Percentiles rank a stretch among this genome's conserved stretches.
Conservation (phyloP, 2,329 filamentous ascomycete genomes). For the Colletotrichum sp. region DNA sequence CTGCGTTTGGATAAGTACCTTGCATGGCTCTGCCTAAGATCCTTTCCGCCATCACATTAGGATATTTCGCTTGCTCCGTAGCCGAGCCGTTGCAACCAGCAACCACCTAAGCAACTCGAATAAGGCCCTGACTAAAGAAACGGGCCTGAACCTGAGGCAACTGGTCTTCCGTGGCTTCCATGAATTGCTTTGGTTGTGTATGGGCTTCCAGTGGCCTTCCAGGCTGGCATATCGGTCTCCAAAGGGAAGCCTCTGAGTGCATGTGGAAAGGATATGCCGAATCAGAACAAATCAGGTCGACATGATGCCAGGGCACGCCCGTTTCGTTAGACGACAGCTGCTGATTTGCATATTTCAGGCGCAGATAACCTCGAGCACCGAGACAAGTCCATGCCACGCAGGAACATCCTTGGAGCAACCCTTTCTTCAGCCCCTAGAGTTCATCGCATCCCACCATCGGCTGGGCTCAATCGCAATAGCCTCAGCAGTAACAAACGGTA, state of each 20-base stretch:
- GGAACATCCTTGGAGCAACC: slow-evolving; percentile 14
- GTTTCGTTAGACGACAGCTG: not conserved
- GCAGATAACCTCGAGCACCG: not conserved
- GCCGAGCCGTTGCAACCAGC: slow-evolving; percentile 14
- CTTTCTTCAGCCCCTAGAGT: slow-evolving; percentile 13
- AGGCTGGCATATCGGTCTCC: not conserved
- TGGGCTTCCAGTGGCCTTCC: not conserved
- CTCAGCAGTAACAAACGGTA: slow-evolving; percentile 2
- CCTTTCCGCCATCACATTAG: slow-evolving; percentile 1
- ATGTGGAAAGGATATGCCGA: not conserved
- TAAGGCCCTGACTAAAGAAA: not conserved
- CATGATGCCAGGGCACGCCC: not conserved
- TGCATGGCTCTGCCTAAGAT: slow-evolving; percentile 3
- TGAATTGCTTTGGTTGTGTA: not conserved
- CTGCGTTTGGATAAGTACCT: slow-evolving; percentile 12
- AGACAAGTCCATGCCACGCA: slow-evolving; percentile 1
- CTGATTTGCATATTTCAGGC: slow-evolving; percentile 2
- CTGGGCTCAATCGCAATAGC: not conserved
- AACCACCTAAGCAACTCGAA: slow-evolving; percentile 1
- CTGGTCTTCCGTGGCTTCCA: not conserved
- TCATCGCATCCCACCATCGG: slow-evolving; percentile 2
- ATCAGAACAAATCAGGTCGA: not conserved
- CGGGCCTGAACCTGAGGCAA: not conserved
- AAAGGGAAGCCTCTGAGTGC: not conserved
- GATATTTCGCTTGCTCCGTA: slow-evolving; percentile 12